A percentile compares a stretch with the other conserved stretches of the same genome.
These are phyloP conservation scores for Cucurbita argyrosperma DNA, from an alignment of 306 rosid genomes.

Conservation along the genomic window DNA sequence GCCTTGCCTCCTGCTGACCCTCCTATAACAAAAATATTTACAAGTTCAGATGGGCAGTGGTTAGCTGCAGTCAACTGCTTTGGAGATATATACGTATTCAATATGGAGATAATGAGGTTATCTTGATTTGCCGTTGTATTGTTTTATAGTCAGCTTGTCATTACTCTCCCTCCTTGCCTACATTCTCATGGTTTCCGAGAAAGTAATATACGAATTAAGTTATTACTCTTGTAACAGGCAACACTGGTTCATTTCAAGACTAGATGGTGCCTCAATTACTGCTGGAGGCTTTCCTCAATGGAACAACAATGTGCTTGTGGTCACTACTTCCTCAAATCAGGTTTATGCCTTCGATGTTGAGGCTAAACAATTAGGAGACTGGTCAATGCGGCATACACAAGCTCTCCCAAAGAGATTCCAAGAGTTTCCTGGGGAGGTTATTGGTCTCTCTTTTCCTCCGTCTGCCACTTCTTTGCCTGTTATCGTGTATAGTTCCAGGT, in stretches of 20 bases:
- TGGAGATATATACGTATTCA: constrained; percentile 83
- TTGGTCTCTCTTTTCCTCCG: constrained; percentile 83
- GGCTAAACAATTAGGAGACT: constrained; percentile 71
- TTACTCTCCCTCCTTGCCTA: not conserved
- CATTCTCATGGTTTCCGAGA: not conserved
- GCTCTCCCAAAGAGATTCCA: constrained; percentile 72
- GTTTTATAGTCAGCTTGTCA: not conserved
- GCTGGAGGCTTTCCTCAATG: constrained; percentile 87
- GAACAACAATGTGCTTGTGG: constrained; percentile 49
- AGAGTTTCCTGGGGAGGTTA: constrained; percentile 96
- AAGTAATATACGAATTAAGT: not conserved
- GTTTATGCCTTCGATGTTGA: constrained; percentile 84
- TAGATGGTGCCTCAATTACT: constrained; percentile 82
- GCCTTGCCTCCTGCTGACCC: constrained; percentile 59
- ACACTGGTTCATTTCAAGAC: constrained; percentile 90
- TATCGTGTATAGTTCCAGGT: constrained; percentile 94
- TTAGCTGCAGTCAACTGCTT: constrained; percentile 92
- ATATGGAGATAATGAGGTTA: constrained; percentile 70
- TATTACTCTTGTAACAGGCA: constrained; percentile 39
- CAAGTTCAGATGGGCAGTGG: constrained; percentile 95
- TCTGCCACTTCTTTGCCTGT: constrained; percentile 44
- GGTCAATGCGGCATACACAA: constrained; percentile 59
- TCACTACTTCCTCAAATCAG: constrained; percentile 89
- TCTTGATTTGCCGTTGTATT: not conserved
- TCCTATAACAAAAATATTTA: constrained; percentile 80